Evolutionary conservation across 768 basidiomycete genomes (phyloP).

Genomic region (Termitomyces sp.): DNA sequence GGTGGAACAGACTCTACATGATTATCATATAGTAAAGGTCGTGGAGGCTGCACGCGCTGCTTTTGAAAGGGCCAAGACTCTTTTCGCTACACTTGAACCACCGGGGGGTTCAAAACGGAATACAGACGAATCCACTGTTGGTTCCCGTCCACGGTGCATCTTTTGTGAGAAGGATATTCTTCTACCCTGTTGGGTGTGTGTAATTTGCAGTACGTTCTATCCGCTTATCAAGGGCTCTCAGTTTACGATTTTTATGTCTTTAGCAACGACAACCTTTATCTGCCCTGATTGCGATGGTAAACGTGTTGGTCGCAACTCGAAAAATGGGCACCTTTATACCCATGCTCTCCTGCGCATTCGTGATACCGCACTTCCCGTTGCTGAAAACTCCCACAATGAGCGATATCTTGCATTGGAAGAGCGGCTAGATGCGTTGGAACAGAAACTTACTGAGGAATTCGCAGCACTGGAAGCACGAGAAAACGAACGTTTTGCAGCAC

Average conservation of each 20-base stretch:
- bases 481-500: constrained; percentile 21
- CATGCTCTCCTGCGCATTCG: constrained; percentile 28
- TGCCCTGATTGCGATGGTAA: constrained; percentile 28
- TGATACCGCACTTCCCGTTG: constrained; percentile 16
- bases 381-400: constrained; percentile 22
- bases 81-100: constrained; percentile 23
- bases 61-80: constrained; percentile 21
- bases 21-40: constrained; percentile 24
- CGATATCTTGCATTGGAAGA: constrained; percentile 25
- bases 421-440: constrained; percentile 25
- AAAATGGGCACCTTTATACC: constrained; percentile 8
- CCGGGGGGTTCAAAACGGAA: neutral
- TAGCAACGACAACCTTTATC: constrained; percentile 29
- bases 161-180: constrained; percentile 14
- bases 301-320: constrained; percentile 1
- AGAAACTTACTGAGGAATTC: constrained; percentile 24
- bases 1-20: constrained; percentile 28
- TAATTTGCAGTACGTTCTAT: constrained; percentile 12
- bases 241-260: neutral
- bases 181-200: constrained; percentile 20
- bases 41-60: constrained; percentile 23
- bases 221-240: neutral
- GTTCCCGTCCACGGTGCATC: constrained; percentile 9
- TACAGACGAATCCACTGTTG: neutral
- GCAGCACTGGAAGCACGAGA: constrained; percentile 20